Percentiles rank a stretch among this genome's conserved stretches.
Evolutionary conservation across 2,329 filamentous ascomycete species (phyloP).

Genomic region (Ciborinia camelliae): DNA sequence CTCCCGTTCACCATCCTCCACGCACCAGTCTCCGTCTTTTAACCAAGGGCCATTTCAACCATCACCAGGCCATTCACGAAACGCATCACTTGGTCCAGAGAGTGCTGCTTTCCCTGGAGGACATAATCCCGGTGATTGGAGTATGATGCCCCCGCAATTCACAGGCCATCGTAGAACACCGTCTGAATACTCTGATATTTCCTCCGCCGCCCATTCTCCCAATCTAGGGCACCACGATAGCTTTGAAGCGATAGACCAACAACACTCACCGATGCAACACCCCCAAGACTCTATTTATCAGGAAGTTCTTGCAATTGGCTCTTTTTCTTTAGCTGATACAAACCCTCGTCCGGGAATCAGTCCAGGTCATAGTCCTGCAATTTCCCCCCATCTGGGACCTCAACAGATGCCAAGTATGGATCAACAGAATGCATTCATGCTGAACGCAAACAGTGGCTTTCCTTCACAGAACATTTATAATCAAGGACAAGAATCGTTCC

Average conservation of each 20-base stretch:
- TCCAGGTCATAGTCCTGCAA: slow-evolving; percentile 70
- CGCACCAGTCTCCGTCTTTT: slow-evolving; percentile 36
- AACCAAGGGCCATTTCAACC: slow-evolving; percentile 35
- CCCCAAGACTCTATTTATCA: slow-evolving; percentile 74
- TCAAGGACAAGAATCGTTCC: slow-evolving; percentile 46
- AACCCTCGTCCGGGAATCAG: slow-evolving; percentile 65
- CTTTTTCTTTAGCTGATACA: slow-evolving; percentile 74
- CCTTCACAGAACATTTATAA: slow-evolving; percentile 51
- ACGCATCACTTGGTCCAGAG: slow-evolving; percentile 38
- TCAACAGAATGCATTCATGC: slow-evolving; percentile 45
- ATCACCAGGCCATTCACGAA: slow-evolving; percentile 36
- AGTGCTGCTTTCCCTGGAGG: slow-evolving; percentile 49
- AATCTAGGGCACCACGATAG: slow-evolving; percentile 73
- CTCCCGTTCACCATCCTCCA: slow-evolving; percentile 37
- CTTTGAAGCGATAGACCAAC: slow-evolving; percentile 68
- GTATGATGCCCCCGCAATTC: slow-evolving; percentile 58
- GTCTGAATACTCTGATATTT: slow-evolving; percentile 92
- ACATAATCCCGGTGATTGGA: slow-evolving; percentile 54
- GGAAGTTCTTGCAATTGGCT: slow-evolving; percentile 72
- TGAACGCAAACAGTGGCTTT: slow-evolving; percentile 48
- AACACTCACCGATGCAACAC: slow-evolving; percentile 76
- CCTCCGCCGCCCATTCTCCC: slow-evolving; percentile 79
- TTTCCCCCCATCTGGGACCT: slow-evolving; percentile 59
- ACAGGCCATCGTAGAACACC: slow-evolving; percentile 78
- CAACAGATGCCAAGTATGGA: slow-evolving; percentile 53